Evolutionary conservation across 192 early-diverging fungal genomes (phyloP).

Genomic region (Rhizoclosmatium globosum): DNA sequence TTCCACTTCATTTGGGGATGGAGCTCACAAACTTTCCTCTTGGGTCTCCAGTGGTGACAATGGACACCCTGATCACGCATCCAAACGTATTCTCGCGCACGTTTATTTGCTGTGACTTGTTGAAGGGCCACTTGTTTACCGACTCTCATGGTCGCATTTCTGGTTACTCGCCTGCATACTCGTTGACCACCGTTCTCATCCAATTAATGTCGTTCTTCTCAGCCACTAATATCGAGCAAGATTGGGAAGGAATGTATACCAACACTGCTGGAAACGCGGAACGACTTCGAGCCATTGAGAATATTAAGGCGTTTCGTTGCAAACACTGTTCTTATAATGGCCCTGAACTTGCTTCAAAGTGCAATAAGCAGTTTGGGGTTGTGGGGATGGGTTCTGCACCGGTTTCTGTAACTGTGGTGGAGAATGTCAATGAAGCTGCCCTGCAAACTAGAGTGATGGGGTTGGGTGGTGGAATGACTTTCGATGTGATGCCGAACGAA

Average conservation of each 20-base stretch:
- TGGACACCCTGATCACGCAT: conserved; percentile 34
- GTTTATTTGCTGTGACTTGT: conserved; percentile 46
- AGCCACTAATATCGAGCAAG: conserved; percentile 27
- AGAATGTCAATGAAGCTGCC: neutral
- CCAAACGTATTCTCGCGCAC: conserved; percentile 34
- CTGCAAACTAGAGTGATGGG: neutral
- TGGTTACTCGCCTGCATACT: conserved; percentile 42
- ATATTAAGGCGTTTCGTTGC: conserved; percentile 16
- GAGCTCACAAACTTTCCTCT: conserved; percentile 13
- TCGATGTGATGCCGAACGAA: conserved; percentile 16
- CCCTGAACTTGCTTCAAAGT: neutral
- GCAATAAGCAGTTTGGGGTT: neutral
- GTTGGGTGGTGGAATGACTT: neutral
- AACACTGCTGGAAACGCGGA: neutral
- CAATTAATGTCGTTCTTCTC: conserved; percentile 43
- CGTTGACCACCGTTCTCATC: conserved; percentile 33
- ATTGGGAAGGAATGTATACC: neutral
- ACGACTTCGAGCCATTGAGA: neutral
- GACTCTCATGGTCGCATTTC: conserved; percentile 31
- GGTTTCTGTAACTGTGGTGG: neutral
- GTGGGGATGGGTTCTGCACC: neutral
- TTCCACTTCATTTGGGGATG: conserved; percentile 29
- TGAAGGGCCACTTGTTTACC: conserved; percentile 17
- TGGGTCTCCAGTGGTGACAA: conserved; percentile 1
- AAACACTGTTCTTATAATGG: conserved; percentile 24